Evolutionary conservation across 805 yeast genomes (phyloP), one percentile per base, ranked within the genome.

Genomic region (Saccharomycopsis microspora): DNA sequence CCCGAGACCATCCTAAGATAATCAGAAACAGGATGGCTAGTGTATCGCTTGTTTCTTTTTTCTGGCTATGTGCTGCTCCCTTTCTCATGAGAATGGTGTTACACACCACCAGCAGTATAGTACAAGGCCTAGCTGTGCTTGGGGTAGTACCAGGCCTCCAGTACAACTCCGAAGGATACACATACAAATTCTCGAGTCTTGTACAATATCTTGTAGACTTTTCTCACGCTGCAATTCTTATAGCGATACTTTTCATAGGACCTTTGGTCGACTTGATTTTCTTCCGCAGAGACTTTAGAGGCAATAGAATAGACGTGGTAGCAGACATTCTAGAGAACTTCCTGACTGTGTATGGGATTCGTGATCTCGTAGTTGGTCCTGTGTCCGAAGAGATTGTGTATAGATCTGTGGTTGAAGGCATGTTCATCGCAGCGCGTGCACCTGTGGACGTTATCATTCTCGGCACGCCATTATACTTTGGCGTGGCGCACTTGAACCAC

Each of bases 401-500:
- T 58, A 67, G 94, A 1, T 68, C 81, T 0, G 58, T 70, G 54
- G 50, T 73, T 51, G 49, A 66, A 49, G 54, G 64, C 42, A 46
- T 55, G 5, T 70, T 67, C 28, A 54, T 56, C 1, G 44, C 53
- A 5, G 40, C 38, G 29, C 42, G 54, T 32, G 19, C 19, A 8
- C 30, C 46, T 28, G 48, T 47, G 34, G 51, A 45, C 39, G n/a
- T 50, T 6, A 51, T 66, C 27, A 58, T 74, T 1, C 54, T 56
- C 11, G 58, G 63, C 32, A 71, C 85, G 1, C 93, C 95, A 1
- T 56, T 77, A 5, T 68, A 78, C 48, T 86, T 86, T 65, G 88
- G 89, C 1, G 56, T 82, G 30, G 93, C 94, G 0, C 96, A 86
- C 62, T 44, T 82, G 28, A 90, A 86, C 58, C 95, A 86, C 59